Conservation (phyloP, 2,329 filamentous ascomycete genomes). For the Tolypocladium ophioglossoides region DNA sequence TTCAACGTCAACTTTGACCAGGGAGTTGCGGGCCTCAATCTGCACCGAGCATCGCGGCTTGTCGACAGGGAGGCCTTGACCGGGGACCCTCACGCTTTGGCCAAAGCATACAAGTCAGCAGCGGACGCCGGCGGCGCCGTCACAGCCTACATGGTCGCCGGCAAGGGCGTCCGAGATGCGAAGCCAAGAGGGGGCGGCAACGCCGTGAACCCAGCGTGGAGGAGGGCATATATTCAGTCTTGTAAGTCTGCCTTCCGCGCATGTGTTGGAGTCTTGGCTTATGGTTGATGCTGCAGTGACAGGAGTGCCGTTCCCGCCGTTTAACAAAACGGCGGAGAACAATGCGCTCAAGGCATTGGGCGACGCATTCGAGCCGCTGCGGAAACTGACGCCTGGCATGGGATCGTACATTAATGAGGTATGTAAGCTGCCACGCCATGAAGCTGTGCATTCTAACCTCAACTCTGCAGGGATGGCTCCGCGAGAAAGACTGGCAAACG, state of each 20-base stretch:
- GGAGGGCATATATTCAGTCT: slow-evolving; percentile 29
- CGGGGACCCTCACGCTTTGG: slow-evolving; percentile 20
- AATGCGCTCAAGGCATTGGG: slow-evolving; percentile 17
- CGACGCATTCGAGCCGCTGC: slow-evolving; percentile 20
- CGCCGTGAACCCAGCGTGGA: slow-evolving; percentile 40
- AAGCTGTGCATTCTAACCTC: not conserved
- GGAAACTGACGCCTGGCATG: slow-evolving; percentile 26
- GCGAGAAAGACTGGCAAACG: slow-evolving; percentile 26
- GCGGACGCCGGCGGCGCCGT: slow-evolving; percentile 15
- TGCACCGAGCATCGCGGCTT: slow-evolving; percentile 32
- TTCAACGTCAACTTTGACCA: slow-evolving; percentile 25
- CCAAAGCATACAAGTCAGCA: slow-evolving; percentile 25
- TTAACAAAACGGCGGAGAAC: slow-evolving; percentile 19
- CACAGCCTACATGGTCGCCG: slow-evolving; percentile 30
- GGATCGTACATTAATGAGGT: slow-evolving; percentile 38
- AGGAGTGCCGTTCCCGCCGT: slow-evolving; percentile 15
- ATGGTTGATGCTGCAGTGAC: slow-evolving; percentile 12
- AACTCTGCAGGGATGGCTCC: slow-evolving; percentile 18
- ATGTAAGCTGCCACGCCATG: slow-evolving; percentile 2
- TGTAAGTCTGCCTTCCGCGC: slow-evolving; percentile 18
- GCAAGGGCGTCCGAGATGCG: slow-evolving; percentile 32
- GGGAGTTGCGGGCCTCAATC: slow-evolving; percentile 21
- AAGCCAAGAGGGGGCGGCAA: slow-evolving; percentile 29
- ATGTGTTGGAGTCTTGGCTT: not conserved
- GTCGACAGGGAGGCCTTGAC: slow-evolving; percentile 26